A percentile compares a stretch with the other conserved stretches of the same genome.
Conservation (phyloP, 1,284 basidiomycete genomes). For the Psilocybe mexicana region DNA sequence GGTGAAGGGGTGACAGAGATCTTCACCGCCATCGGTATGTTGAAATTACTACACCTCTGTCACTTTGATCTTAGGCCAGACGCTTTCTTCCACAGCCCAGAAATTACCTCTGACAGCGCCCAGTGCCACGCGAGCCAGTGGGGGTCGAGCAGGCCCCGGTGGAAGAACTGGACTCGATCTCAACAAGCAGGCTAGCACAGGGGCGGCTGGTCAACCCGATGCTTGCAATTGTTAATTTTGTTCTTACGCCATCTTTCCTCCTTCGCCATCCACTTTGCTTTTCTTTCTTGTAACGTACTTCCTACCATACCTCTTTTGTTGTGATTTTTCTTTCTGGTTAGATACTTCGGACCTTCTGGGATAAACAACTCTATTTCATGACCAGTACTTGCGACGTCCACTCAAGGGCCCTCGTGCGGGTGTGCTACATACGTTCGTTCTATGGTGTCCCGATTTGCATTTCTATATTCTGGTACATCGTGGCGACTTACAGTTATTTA, state of each 20-base stretch:
- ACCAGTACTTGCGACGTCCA: background rate
- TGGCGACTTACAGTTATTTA: constrained; percentile 13
- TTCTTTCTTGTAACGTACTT: constrained; percentile 20
- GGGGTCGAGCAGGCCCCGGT: constrained; percentile 47
- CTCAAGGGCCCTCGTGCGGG: constrained; percentile 5
- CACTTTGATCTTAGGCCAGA: constrained; percentile 1
- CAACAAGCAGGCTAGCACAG: constrained; percentile 56
- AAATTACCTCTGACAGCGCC: constrained; percentile 78
- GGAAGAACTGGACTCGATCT: constrained; percentile 70
- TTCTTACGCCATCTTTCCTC: background rate
- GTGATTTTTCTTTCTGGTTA: constrained; percentile 14
- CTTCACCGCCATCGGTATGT: constrained; percentile 84
- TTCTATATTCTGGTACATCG: constrained; percentile 22
- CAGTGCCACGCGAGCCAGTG: constrained; percentile 55
- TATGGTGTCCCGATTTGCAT: constrained; percentile 5
- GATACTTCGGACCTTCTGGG: constrained; percentile 23
- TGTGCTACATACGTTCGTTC: background rate
- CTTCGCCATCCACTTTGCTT: constrained; percentile 17
- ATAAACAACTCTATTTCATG: constrained; percentile 22
- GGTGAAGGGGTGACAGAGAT: constrained; percentile 89
- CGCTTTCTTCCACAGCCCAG: constrained; percentile 55
- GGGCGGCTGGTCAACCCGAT: constrained; percentile 53
- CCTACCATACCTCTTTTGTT: constrained; percentile 18
- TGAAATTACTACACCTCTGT: constrained; percentile 8
- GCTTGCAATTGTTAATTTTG: constrained; percentile 69